Conservation (phyloP, 176 grass and related monocot genomes). For the Oryza glumipatula region DNA sequence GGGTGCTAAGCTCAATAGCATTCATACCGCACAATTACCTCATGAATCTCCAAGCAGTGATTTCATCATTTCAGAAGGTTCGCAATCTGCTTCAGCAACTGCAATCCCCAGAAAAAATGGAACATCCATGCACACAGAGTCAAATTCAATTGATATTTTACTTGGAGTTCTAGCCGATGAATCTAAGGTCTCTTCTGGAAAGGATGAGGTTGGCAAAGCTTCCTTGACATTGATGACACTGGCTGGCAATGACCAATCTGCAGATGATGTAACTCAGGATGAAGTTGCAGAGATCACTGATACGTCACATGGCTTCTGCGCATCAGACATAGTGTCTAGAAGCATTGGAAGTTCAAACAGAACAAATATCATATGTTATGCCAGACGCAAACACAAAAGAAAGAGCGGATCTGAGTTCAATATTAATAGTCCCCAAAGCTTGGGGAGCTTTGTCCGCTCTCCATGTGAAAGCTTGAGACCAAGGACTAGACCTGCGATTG, state of each 20-base stretch:
- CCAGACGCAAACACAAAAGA: conserved; percentile 61
- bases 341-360: conserved; percentile 50
- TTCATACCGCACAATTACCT: conserved; percentile 3
- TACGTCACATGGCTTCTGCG: not conserved
- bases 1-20: not conserved
- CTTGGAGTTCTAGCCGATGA: conserved; percentile 58
- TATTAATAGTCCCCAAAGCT: conserved; percentile 19
- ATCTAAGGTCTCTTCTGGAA: conserved; percentile 35
- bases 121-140: not conserved
- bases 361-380: conserved; percentile 65
- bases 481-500: conserved; percentile 40
- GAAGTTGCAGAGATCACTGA: conserved; percentile 27
- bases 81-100: not conserved
- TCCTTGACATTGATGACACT: conserved; percentile 45
- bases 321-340: conserved; percentile 39
- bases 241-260: conserved; percentile 38
- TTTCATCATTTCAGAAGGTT: not conserved
- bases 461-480: conserved; percentile 91
- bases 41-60: conserved; percentile 11
- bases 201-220: conserved; percentile 47
- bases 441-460: conserved; percentile 59
- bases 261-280: conserved; percentile 16
- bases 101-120: conserved; percentile 26
- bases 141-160: conserved; percentile 56
- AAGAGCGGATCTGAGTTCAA: conserved; percentile 25